Percentiles rank a stretch among this genome's conserved stretches.
phyloP scores from a whole-genome alignment of 176 grass and related monocot genomes.

The sorghum (Sorghum bicolor) region DNA sequence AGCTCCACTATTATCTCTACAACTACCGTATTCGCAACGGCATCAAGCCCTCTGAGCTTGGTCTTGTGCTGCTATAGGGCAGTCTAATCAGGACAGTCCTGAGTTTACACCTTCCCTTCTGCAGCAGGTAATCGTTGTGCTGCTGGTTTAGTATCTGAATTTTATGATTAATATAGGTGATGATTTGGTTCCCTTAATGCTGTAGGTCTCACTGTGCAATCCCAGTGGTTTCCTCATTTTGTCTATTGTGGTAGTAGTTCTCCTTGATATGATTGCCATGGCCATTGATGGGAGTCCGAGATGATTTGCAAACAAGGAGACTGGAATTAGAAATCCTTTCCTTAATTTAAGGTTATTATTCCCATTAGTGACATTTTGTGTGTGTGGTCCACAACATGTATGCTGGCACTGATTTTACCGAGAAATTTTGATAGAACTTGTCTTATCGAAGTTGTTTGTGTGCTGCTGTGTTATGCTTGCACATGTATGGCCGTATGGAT shows the following conservation, averaged over 20 bases:
- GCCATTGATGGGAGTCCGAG: constrained; percentile 25
- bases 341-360: constrained; percentile 33
- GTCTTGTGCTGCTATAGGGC: constrained; percentile 86
- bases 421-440: constrained; percentile 55
- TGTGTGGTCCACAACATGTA: constrained; percentile 30
- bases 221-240: constrained; percentile 42
- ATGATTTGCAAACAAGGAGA: constrained; percentile 35
- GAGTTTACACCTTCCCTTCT: constrained; percentile 23
- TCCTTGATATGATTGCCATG: constrained; percentile 28
- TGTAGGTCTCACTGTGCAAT: constrained; percentile 41
- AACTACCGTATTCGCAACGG: constrained; percentile 76
- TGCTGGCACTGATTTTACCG: constrained; percentile 36
- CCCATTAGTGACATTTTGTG: constrained; percentile 14
- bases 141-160: constrained; percentile 12
- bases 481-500: background rate
- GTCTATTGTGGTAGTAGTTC: constrained; percentile 30
- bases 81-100: background rate
- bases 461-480: constrained; percentile 3
- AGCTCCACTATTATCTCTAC: constrained; percentile 98
- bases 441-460: constrained; percentile 23
- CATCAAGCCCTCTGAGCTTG: constrained; percentile 82
- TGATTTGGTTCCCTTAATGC: constrained; percentile 22
- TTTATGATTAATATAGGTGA: constrained; percentile 26
- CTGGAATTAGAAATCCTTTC: constrained; percentile 36
- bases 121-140: constrained; percentile 33